A percentile compares a stretch with the other conserved stretches of the same genome.
Evolutionary conservation across 805 yeast genomes (phyloP).

Genomic region (Metschnikowia kunwiensis): DNA sequence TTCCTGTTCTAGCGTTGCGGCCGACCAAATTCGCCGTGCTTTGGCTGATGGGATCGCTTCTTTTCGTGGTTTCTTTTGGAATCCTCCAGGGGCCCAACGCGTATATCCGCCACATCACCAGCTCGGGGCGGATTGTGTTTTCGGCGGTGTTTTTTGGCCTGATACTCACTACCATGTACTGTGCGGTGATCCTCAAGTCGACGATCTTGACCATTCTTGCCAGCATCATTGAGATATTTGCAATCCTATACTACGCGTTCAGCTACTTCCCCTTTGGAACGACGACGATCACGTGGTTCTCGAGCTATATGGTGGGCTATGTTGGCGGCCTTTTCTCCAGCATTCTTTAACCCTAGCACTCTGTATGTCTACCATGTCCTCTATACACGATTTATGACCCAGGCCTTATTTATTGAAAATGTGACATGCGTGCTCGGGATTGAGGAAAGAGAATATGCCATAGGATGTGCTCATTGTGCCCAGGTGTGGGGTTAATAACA

Average conservation of each 20-base stretch:
- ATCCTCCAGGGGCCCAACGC: conserved; percentile 89
- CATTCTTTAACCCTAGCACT: conserved; percentile 16
- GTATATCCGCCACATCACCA: conserved; percentile 68
- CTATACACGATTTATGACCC: too few species aligned
- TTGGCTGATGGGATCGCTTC: conserved; percentile 88
- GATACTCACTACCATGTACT: conserved; percentile 72
- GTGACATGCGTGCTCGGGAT: too few species aligned
- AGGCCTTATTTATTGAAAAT: too few species aligned
- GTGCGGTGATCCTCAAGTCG: conserved; percentile 63
- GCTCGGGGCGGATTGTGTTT: conserved; percentile 75
- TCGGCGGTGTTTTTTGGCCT: conserved; percentile 78
- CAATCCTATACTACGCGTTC: conserved; percentile 85
- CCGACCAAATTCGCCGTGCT: conserved; percentile 88
- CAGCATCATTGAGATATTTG: conserved; percentile 73
- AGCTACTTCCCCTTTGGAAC: conserved; percentile 97
- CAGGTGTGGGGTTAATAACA: too few species aligned
- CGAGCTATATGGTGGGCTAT: conserved; percentile 43
- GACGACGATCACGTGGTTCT: conserved; percentile 56
- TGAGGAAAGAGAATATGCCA: too few species aligned
- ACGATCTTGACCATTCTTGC: conserved; percentile 74
- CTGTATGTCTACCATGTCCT: too few species aligned
- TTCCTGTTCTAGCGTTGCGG: conserved; percentile 84
- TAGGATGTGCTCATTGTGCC: too few species aligned
- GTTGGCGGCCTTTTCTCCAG: conserved; percentile 49
- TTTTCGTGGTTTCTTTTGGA: conserved; percentile 88